Conservation (phyloP, 768 basidiomycete genomes). For the Melanogaster broomeanus region DNA sequence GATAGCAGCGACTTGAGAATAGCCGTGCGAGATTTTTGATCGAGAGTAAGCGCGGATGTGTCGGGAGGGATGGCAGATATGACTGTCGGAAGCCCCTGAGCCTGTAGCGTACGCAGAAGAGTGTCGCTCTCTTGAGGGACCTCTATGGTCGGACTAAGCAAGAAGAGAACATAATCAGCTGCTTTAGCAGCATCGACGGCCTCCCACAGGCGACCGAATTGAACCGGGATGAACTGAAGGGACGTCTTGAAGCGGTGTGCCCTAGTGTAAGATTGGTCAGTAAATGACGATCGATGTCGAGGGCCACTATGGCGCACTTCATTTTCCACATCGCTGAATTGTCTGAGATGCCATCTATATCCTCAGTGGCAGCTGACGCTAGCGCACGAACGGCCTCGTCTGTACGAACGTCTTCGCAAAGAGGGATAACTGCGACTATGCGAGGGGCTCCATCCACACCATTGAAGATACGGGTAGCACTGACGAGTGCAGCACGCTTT, state of each 20-base stretch:
- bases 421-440: slow-evolving; percentile 85
- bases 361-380: slow-evolving; percentile 57
- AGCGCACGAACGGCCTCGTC: slow-evolving; percentile 55
- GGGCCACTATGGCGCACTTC: slow-evolving; percentile 48
- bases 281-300: neutral
- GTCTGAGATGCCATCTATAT: slow-evolving; percentile 18
- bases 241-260: slow-evolving; percentile 90
- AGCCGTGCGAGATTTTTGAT: slow-evolving; percentile 62
- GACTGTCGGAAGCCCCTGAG: slow-evolving; percentile 86
- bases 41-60: slow-evolving; percentile 43
- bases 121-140: slow-evolving; percentile 87
- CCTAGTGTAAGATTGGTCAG: slow-evolving; percentile 39
- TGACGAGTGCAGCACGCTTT: slow-evolving; percentile 69
- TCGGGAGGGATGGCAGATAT: slow-evolving; percentile 71
- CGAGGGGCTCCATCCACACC: slow-evolving; percentile 80
- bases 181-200: slow-evolving; percentile 84
- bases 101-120: slow-evolving; percentile 82
- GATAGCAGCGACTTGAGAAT: slow-evolving; percentile 88
- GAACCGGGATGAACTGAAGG: slow-evolving; percentile 81
- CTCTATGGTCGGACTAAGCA: slow-evolving; percentile 79
- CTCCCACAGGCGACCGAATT: slow-evolving; percentile 69
- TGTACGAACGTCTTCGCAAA: slow-evolving; percentile 66
- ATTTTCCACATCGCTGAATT: slow-evolving; percentile 53
- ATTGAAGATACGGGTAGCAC: slow-evolving; percentile 75
- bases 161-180: slow-evolving; percentile 88